Base-by-base conservation (phyloP, 495 filamentous ascomycete genomes). In the Penicillium maclennaniae region DNA sequence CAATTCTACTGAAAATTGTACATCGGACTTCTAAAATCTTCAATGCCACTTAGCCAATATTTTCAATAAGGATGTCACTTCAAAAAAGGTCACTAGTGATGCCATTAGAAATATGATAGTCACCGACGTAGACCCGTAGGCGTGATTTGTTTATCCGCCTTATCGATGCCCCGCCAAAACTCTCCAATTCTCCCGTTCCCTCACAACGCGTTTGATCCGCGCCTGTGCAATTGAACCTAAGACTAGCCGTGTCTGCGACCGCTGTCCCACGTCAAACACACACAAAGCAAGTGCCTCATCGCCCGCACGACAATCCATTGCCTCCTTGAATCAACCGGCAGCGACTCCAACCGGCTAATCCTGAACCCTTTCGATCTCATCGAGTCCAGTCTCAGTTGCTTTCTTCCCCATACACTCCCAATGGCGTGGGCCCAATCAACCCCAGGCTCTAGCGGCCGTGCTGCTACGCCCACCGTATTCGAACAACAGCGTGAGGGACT, bases 401-500 rank as follows among this genome's bases (percentile, higher is more conserved):
- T 6, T 6, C 16, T 40, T 6, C 20, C 38, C 38, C 10, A 5
- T 39, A n/a, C 20, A 51, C 45, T 40, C 34, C 40, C 40, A 42
- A 49, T 15, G 61, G 58, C 61, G 8, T 67, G 61, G 58, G 19
- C 39, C 15, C 45, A 34, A 23, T 57, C 58, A 28, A 62, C 61
- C 58, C 54, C 38, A 48, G 68, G 26, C 73, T 68, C 47, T 60
- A 65, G 31, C 67, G 60, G 50, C 68, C 62, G 61, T 39, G 52
- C 66, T n/a, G 44, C 47, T 6, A 69, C 53, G 61, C 58, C 77
- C 62, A 72, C 70, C 4, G 74, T 73, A 54, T 96, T 95, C 62
- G 86, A 93, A 68, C 83, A 88, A 63, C 91, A 96, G 66, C 84
- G 91, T 53, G 84, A 86, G 56, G 79, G 85, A 49, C 74, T 96